Conservation (phyloP, 1,284 basidiomycete species). For the Cryptococcus amylolentus region DNA sequence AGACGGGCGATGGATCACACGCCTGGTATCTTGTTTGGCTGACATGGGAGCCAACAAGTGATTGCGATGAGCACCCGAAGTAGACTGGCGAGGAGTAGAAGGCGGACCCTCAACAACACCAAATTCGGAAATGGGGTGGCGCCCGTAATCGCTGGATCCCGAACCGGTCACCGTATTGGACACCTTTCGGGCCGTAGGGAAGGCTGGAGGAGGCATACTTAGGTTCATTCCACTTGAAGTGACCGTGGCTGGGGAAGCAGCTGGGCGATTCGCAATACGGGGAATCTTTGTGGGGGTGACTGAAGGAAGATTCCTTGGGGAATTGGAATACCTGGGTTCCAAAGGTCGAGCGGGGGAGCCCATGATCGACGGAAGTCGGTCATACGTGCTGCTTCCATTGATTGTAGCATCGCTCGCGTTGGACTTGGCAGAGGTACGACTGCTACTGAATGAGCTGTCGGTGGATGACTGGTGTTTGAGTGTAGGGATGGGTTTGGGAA, state of each 20-base stretch:
- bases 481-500: slow-evolving; percentile 11
- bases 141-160: slow-evolving; percentile 14
- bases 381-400: slow-evolving; percentile 52
- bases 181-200: slow-evolving; percentile 12
- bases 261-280: slow-evolving; percentile 66
- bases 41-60: slow-evolving; percentile 43
- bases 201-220: slow-evolving; percentile 9
- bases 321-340: slow-evolving; percentile 26
- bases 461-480: slow-evolving; percentile 32
- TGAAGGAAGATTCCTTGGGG: slow-evolving; percentile 26
- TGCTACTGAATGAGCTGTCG: slow-evolving; percentile 14
- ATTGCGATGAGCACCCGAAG: slow-evolving; percentile 35
- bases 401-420: slow-evolving; percentile 17
- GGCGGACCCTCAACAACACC: slow-evolving; percentile 23
- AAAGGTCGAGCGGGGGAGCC: slow-evolving; percentile 67
- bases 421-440: slow-evolving; percentile 20
- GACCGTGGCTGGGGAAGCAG: slow-evolving; percentile 27
- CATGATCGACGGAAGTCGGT: slow-evolving; percentile 79
- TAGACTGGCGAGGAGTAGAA: slow-evolving; percentile 14
- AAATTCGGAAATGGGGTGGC: slow-evolving; percentile 23
- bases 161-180: slow-evolving; percentile 11
- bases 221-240: neutral
- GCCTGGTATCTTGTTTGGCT: slow-evolving; percentile 22
- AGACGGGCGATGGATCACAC: slow-evolving; percentile 5
- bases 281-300: slow-evolving; percentile 84